Evolutionary conservation across 2,329 filamentous ascomycete species (phyloP), one percentile per base, ranked within the genome.

Genomic region (Apiospora arundinis): DNA sequence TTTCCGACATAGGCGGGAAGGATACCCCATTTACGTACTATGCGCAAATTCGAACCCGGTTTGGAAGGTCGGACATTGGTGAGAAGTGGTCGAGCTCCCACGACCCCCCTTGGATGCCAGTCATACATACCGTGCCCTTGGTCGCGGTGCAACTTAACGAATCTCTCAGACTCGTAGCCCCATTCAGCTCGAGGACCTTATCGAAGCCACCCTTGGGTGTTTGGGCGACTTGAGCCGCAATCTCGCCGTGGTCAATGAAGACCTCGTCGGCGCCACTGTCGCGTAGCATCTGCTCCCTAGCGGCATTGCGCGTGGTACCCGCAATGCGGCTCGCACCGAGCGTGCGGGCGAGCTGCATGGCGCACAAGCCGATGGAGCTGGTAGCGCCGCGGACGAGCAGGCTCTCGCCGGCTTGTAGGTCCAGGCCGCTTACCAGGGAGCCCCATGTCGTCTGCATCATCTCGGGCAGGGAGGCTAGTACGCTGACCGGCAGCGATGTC

Each of bases 381-480:
- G 86, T 87, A 0, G 84, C 85, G 1, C 86, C 85, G 6, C 85
- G 78, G n/a, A 87, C 79, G n/a, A 88, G 77, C 69, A 87, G 70
- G 18, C 78, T 81, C 14, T 87, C 84, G 0, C 80, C 82, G 14
- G 78, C 75, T 66, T 80, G 70, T 25, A 87, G 69, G 60, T 79
- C 75, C 66, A 87, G 74, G 4, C 79, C 76, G 65, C 76, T 78
- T n/a, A 82, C 81, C 48, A 87, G 72, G 8, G 80, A 79, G 0
- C 85, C 85, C 75, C 82, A 86, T 1, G 85, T 82, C 2, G 85
- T 87, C 77, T 87, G 85, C 72, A 87, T 71, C 85, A 87, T 87
- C 76, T 87, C 85, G 2, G 85, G 85, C 69, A 85, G 77, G 0
- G 85, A 84, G 6, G 84, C 86, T 1, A 88, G 73, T 18, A 72